Evolutionary conservation across 305 asterid species (phyloP).

Genomic region (Rubia tinctorum): DNA sequence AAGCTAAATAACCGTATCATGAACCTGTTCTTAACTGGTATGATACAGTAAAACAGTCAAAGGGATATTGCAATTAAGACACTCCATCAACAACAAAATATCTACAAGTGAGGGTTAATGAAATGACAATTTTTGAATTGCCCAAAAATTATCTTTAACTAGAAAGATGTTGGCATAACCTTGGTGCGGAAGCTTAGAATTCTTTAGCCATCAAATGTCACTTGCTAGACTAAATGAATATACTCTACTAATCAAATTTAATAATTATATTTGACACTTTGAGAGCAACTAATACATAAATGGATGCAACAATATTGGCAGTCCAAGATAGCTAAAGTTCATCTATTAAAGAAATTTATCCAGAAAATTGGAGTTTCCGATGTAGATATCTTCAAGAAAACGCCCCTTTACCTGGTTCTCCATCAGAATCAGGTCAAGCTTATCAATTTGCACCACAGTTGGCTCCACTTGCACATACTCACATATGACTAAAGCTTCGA

Average conservation of each 20-base stretch:
- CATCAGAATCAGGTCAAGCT: no score
- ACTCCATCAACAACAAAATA: not conserved
- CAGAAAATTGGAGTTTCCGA: not conserved
- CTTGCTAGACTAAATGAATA: not conserved
- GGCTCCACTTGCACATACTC: no score
- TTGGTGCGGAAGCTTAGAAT: not conserved
- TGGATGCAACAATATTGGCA: not conserved
- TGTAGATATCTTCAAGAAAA: not conserved
- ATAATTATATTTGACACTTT: not conserved
- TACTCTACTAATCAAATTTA: not conserved
- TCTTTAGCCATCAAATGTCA: not conserved
- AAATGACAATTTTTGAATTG: not conserved
- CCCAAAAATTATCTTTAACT: not conserved
- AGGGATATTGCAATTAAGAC: not conserved
- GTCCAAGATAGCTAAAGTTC: not conserved
- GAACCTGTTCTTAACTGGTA: not conserved
- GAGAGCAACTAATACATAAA: not conserved
- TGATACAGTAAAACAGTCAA: not conserved
- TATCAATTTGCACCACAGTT: no score
- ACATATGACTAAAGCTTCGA: no score
- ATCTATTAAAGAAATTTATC: not conserved
- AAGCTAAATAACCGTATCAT: not conserved
- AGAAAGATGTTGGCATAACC: not conserved
- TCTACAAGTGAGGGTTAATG: not conserved
- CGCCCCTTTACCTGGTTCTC: no score